Evolutionary conservation across 2,329 filamentous ascomycete genomes (phyloP), one percentile per base, ranked within the genome.

Genomic region (Nothophaeocryptopus gaeumannii): DNA sequence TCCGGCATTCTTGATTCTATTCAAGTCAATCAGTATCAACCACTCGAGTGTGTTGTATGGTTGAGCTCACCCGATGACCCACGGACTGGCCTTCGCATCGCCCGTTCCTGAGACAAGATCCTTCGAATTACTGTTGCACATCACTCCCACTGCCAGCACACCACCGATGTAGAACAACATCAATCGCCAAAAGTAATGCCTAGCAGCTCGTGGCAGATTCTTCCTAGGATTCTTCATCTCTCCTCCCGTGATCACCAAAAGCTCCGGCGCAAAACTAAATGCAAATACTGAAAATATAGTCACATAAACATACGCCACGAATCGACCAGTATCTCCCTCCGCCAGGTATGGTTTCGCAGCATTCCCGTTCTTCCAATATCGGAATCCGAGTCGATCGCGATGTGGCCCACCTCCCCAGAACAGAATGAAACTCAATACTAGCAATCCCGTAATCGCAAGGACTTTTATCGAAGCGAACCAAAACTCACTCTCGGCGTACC

Each of bases 21-120:
- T n/a, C n/a, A n/a, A n/a, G n/a, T n/a, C n/a, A n/a, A n/a, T n/a
- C n/a, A n/a, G n/a, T n/a, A n/a, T n/a, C n/a, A n/a, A n/a, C n/a
- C n/a, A n/a, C n/a, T n/a, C n/a, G n/a, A n/a, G n/a, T n/a, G n/a
- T n/a, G n/a, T n/a, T n/a, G n/a, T n/a, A n/a, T n/a, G n/a, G n/a
- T n/a, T n/a, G n/a, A n/a, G n/a, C n/a, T n/a, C n/a, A n/a, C 11
- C 86, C 86, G 53, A 89, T 87, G 49, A 90, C 85, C 60, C 83
- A 87, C 5, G 84, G 7, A 84, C 67, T 1, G 81, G n/a, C n/a
- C n/a, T 39, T 39, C 3, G 37, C 37, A 20, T 39, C 29, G 5
- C 37, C 37, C 10, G 37, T 26, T 39, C 36, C 36, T 13, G 36
- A 39, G 5, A 16, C 26, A 10, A 39, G 36, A 5, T 16, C 36